phyloP scores from a whole-genome alignment of 768 basidiomycete genomes.

The Antrodiella citrinella region DNA sequence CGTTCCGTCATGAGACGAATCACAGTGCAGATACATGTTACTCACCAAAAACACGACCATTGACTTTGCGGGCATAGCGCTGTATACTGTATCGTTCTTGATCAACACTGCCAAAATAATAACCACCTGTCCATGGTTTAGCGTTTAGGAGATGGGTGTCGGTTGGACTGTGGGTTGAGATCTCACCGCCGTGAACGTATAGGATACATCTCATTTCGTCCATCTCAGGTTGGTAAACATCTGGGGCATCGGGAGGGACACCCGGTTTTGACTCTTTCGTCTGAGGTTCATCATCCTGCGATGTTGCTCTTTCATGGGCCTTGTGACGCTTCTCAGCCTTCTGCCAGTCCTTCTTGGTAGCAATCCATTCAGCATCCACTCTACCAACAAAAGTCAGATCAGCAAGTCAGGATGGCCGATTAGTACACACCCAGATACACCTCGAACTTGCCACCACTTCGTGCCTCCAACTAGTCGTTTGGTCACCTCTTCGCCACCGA shows the following conservation, averaged over 20 bases:
- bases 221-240: conserved; percentile 57
- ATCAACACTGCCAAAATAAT: conserved; percentile 76
- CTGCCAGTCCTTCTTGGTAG: conserved; percentile 75
- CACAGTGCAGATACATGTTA: too few relatives aligned
- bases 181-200: conserved; percentile 68
- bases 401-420: neutral
- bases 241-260: conserved; percentile 12
- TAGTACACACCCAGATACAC: conserved; percentile 57
- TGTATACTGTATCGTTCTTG: conserved; percentile 75
- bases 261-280: conserved; percentile 6
- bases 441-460: conserved; percentile 98
- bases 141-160: too few relatives aligned
- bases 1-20: too few relatives aligned
- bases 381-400: conserved; percentile 27
- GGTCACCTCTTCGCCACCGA: conserved; percentile 76
- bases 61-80: conserved; percentile 86
- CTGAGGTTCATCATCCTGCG: neutral
- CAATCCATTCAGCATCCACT: conserved; percentile 83
- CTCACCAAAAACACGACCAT: conserved; percentile 78
- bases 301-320: conserved; percentile 26
- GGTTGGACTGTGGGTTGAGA: too few relatives aligned
- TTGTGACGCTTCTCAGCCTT: conserved; percentile 55
- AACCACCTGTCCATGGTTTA: conserved; percentile 45
- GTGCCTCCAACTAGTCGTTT: conserved; percentile 75
- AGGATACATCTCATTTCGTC: conserved; percentile 81